Base-by-base conservation (phyloP, 306 rosid species). In the Macrotyloma uniflorum region DNA sequence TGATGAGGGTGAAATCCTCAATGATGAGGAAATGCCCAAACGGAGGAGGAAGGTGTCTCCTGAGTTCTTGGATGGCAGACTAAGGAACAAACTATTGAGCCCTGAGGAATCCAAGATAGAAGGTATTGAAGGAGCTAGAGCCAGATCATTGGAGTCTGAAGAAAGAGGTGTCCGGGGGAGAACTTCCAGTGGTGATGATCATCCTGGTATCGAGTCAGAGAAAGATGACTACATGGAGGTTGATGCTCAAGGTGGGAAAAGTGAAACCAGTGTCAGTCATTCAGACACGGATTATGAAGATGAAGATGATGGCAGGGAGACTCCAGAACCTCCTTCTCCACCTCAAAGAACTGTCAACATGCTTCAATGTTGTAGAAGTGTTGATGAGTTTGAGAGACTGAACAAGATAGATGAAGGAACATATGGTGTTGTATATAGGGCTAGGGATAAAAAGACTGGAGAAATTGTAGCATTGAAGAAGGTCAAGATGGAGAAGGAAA, bases 341-440 rank as follows among this genome's bases (percentile, higher is more conserved):
- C 96, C 90, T 9, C 96, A 82, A 73, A 90, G 99, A 80, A 81
- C 78, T 13, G 91, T 96, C 40, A 89, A 96, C 85, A 96, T 96
- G 99, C 99, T 96, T 75, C 96, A 91, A 83, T 97, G 96, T 70
- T 96, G 99, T 86, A 93, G 99, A 90, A 96, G 97, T 89, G 98
- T 96, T 72, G 98, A 96, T 84, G 99, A 93, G 86, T 96, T 92
- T 80, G 99, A 96, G 93, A 91, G 98, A 79, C 85, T 96, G 68
- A 96, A 96, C 84, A 96, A 93, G 89, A 96, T 96, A 78, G 97
- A 93, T 82, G 99, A 96, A 75, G 99, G 99, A 58, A 96, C 99
- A 49, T 96, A 96, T 24, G 99, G 99, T 65, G 99, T 96, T 80
- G 99, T 96, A 75, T 96, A 96, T 80, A 93, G 99, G 80, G 99